A percentile compares a stretch with the other conserved stretches of the same genome.
Evolutionary conservation across 495 filamentous ascomycete species (phyloP).

Genomic region (Parmelia sp.): DNA sequence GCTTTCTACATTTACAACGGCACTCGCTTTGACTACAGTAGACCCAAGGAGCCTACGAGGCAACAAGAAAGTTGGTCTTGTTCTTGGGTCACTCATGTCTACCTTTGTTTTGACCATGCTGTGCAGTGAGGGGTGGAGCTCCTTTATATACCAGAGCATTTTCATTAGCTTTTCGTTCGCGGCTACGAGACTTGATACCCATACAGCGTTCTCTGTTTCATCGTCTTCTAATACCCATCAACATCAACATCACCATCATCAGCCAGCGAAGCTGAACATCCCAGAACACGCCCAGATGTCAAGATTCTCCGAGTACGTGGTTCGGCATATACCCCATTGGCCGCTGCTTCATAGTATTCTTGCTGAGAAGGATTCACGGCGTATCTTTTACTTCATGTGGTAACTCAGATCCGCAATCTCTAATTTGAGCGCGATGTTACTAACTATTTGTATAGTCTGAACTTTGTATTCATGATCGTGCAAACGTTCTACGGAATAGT

Average conservation of each 20-base stretch:
- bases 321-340: slow-evolving; percentile 58
- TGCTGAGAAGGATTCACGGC: slow-evolving; percentile 83
- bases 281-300: slow-evolving; percentile 39
- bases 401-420: slow-evolving; percentile 37
- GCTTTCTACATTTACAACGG: slow-evolving; percentile 18
- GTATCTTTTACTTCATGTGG: slow-evolving; percentile 97
- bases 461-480: slow-evolving; percentile 90
- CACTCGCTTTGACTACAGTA: slow-evolving; percentile 15
- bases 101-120: slow-evolving; percentile 10
- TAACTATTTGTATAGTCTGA: slow-evolving; percentile 55
- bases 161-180: slow-evolving; percentile 26
- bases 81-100: slow-evolving; percentile 22
- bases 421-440: background rate
- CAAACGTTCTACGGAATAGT: slow-evolving; percentile 90
- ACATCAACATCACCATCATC: slow-evolving; percentile 29
- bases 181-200: slow-evolving; percentile 27
- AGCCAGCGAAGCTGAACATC: slow-evolving; percentile 2
- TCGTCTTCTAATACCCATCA: slow-evolving; percentile 39
- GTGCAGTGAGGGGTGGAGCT: slow-evolving; percentile 15
- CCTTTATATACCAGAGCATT: slow-evolving; percentile 21
- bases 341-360: slow-evolving; percentile 80
- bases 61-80: slow-evolving; percentile 20
- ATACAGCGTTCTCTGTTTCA: slow-evolving; percentile 18
- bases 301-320: slow-evolving; percentile 56
- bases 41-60: slow-evolving; percentile 19